Conservation (phyloP, 441 rosid species). For the Flueggea neowawraea region DNA sequence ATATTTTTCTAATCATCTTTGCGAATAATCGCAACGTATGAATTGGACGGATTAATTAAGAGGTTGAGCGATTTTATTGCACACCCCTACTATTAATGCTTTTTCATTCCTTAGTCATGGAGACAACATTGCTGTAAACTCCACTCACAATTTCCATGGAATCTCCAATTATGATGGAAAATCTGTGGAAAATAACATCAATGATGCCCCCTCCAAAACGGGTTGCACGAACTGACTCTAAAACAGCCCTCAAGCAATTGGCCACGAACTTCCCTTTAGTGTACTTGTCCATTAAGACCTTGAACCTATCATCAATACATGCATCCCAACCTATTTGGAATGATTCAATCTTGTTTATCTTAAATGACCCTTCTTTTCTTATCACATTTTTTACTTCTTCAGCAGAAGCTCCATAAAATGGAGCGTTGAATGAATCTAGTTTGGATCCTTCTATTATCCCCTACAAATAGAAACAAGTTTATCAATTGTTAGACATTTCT, state of each 20-base stretch:
- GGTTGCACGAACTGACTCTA: background rate
- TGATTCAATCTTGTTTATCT: slow-evolving; percentile 2
- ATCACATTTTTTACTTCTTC: slow-evolving; percentile 17
- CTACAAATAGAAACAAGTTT: background rate
- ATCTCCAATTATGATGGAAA: background rate
- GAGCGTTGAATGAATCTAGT: slow-evolving; percentile 15
- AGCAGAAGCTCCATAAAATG: slow-evolving; percentile 2
- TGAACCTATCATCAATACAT: background rate
- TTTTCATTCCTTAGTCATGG: slow-evolving; percentile 1
- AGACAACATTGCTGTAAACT: slow-evolving; percentile 1
- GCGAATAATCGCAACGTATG: too few relatives aligned
- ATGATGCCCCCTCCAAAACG: slow-evolving; percentile 12
- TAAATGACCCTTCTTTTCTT: slow-evolving; percentile 15
- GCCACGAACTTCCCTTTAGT: slow-evolving; percentile 1
- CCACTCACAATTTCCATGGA: slow-evolving; percentile 5
- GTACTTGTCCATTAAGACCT: background rate
- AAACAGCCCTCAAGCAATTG: background rate
- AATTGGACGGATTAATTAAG: too few relatives aligned
- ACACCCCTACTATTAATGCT: too few relatives aligned
- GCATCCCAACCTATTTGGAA: slow-evolving; percentile 10
- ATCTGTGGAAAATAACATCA: slow-evolving; percentile 12
- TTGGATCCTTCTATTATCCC: slow-evolving; percentile 16
- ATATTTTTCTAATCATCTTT: too few relatives aligned
- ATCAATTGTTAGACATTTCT: background rate
- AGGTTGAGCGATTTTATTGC: too few relatives aligned